Base-by-base conservation (phyloP, 2,329 filamentous ascomycete genomes). In the Chaetomiaceae sp. region DNA sequence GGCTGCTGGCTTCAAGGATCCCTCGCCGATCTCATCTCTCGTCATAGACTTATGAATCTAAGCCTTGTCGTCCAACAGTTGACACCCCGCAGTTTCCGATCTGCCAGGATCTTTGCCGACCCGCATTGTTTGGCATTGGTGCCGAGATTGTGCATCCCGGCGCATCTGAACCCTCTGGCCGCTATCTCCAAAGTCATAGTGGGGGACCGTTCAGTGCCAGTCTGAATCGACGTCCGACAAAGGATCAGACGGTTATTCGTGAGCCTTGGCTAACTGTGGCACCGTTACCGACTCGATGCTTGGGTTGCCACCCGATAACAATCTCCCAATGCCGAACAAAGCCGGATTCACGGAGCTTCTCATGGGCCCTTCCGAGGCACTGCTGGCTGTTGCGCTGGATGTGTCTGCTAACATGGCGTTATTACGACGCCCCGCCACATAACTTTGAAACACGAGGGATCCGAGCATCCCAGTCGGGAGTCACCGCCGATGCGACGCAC, bases 381-480 rank as follows among this genome's bases (percentile, higher is more conserved):
- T n/a, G n/a, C n/a, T n/a, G n/a, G n/a, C n/a, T n/a, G n/a, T n/a
- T n/a, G n/a, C n/a, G n/a, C n/a, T n/a, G n/a, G n/a, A n/a, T n/a
- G n/a, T n/a, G n/a, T n/a, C n/a, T n/a, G n/a, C n/a, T n/a, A n/a
- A n/a, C n/a, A n/a, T n/a, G n/a, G 33, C 18, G 16, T 37, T 37
- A 8, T 20, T 18, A 37, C 23, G 18, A 43, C 48, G 38, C 48
- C 43, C 5, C 20, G 14, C 7, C 18, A 5, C 5, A 18, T 14
- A 10, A 3, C 18, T 21, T 20, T 50, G 48, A 50, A 50, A 50
- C 48, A 44, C 16, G 29, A 43, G n/a, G 30, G 48, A 21, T 34
- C 38, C n/a, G 47, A 32, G 29, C 6, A 25, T 25, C 20, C 32
- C n/a, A 43, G 20, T 21, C 14, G 7, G 14, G n/a, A 37, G 43